Evolutionary conservation across 306 rosid genomes (phyloP).

Genomic region (Acacia acuminata): DNA sequence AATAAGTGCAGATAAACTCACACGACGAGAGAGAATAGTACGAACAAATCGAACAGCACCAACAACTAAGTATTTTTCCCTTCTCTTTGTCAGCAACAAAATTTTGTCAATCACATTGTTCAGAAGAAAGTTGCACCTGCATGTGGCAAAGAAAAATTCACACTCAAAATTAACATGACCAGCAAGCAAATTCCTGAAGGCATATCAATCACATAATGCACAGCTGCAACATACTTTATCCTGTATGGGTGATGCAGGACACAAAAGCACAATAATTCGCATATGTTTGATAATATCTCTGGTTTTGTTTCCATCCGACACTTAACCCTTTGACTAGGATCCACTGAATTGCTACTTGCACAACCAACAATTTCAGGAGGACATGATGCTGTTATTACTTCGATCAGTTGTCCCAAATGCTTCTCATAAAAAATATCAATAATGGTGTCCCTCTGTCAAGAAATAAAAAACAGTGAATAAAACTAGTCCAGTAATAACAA

Average conservation of each 20-base stretch:
- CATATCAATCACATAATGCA: constrained; percentile 4
- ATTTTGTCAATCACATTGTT: constrained; percentile 77
- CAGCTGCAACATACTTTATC: constrained; percentile 80
- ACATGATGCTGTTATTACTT: constrained; percentile 75
- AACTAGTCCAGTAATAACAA: constrained; percentile 18
- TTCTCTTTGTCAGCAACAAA: constrained; percentile 73
- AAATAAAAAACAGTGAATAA: constrained; percentile 33
- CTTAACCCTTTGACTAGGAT: constrained; percentile 45
- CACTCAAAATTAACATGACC: constrained; percentile 12
- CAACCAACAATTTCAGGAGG: constrained; percentile 51
- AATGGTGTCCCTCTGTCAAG: constrained; percentile 78
- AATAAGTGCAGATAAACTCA: constrained; percentile 42
- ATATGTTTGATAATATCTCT: constrained; percentile 87
- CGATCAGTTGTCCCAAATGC: constrained; percentile 80
- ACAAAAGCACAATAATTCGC: constrained; percentile 92
- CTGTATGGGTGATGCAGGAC: constrained; percentile 95
- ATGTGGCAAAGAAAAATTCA: constrained; percentile 26
- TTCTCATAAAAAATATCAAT: constrained; percentile 90
- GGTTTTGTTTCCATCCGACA: constrained; percentile 64
- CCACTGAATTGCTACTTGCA: constrained; percentile 36
- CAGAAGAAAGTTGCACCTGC: constrained; percentile 81
- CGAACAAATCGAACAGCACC: constrained; percentile 96
- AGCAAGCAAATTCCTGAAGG: constrained; percentile 18
- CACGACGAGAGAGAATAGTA: constrained; percentile 83
- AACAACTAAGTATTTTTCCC: constrained; percentile 84